Conservation (phyloP, 2,329 filamentous ascomycete genomes). For the Raffaelea ambrosiae region DNA sequence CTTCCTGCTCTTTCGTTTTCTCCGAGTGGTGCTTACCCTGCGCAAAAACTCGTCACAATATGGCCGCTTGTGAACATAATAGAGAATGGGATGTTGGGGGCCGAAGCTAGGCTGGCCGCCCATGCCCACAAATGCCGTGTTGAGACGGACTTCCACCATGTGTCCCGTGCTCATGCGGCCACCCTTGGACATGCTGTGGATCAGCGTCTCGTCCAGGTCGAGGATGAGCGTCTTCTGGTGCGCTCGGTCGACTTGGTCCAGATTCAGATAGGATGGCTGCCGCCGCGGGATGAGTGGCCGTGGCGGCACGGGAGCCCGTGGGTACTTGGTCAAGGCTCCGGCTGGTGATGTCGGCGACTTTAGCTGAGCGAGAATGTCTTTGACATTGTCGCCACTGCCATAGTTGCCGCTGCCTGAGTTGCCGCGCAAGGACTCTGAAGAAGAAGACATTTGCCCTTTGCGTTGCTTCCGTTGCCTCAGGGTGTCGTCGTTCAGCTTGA, state of each 20-base stretch:
- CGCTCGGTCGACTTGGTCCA: constrained; percentile 39
- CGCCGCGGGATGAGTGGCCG: constrained; percentile 81
- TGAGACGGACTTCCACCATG: constrained; percentile 95
- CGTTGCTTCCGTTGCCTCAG: constrained; percentile 64
- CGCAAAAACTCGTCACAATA: constrained; percentile 95
- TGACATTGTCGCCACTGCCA: constrained; percentile 22
- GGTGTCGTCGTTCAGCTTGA: constrained; percentile 78
- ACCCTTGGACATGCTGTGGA: constrained; percentile 96
- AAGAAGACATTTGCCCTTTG: constrained; percentile 43
- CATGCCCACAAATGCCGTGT: constrained; percentile 59
- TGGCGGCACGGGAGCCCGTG: constrained; percentile 80
- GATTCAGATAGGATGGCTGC: constrained; percentile 76
- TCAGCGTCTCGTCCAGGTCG: constrained; percentile 93
- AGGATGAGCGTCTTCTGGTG: constrained; percentile 90
- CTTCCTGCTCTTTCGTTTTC: neutral
- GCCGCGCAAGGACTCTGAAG: constrained; percentile 19
- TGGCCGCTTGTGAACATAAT: constrained; percentile 97
- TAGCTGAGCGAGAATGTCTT: constrained; percentile 65
- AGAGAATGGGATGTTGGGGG: constrained; percentile 90
- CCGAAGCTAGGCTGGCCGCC: constrained; percentile 60
- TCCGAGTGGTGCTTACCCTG: constrained; percentile 48
- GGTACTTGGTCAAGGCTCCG: constrained; percentile 75
- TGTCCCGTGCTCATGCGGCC: constrained; percentile 93
- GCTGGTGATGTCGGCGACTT: constrained; percentile 89
- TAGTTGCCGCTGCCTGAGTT: constrained; percentile 17